Conservation (phyloP, 2,329 filamentous ascomycete genomes). For the Sporothrix euskadiensis region DNA sequence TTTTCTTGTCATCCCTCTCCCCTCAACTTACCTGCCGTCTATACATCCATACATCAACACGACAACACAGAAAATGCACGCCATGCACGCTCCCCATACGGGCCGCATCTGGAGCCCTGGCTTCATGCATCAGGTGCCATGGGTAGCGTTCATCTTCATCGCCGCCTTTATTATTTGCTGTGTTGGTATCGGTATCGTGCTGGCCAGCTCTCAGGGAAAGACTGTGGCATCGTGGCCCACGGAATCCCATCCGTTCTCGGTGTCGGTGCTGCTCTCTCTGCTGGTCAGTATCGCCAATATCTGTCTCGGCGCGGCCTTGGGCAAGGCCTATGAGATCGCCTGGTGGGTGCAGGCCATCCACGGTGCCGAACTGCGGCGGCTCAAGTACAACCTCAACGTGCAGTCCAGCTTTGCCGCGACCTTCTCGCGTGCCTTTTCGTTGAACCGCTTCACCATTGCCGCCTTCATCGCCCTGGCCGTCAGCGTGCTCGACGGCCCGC, state of each 20-base stretch:
- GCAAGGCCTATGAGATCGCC: constrained; percentile 15
- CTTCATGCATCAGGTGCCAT: constrained; percentile 9
- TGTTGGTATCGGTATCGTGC: constrained; percentile 12
- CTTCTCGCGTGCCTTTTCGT: not conserved
- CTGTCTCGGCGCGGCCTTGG: constrained; percentile 2
- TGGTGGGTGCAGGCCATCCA: constrained; percentile 24
- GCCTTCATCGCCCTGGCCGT: constrained; percentile 2
- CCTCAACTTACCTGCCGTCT: not conserved
- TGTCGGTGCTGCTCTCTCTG: constrained; percentile 20
- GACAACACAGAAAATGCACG: not conserved
- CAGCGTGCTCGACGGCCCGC: constrained; percentile 17
- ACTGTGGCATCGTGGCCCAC: constrained; percentile 4
- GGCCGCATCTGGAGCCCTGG: constrained; percentile 10
- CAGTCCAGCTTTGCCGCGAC: not conserved
- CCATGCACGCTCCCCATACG: not conserved
- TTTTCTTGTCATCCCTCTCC: not conserved
- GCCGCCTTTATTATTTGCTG: constrained; percentile 8
- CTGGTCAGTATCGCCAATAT: constrained; percentile 21
- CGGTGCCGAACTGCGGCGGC: constrained; percentile 21
- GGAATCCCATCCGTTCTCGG: not conserved
- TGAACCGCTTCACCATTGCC: constrained; percentile 18
- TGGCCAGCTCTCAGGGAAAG: not conserved
- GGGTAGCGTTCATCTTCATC: not conserved
- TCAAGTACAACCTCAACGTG: constrained; percentile 22
- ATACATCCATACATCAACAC: no score